Percentiles rank a stretch among this genome's conserved stretches.
phyloP scores from a whole-genome alignment of 1,139 yeast species.

The Suzukiozyma palmioleophila region DNA sequence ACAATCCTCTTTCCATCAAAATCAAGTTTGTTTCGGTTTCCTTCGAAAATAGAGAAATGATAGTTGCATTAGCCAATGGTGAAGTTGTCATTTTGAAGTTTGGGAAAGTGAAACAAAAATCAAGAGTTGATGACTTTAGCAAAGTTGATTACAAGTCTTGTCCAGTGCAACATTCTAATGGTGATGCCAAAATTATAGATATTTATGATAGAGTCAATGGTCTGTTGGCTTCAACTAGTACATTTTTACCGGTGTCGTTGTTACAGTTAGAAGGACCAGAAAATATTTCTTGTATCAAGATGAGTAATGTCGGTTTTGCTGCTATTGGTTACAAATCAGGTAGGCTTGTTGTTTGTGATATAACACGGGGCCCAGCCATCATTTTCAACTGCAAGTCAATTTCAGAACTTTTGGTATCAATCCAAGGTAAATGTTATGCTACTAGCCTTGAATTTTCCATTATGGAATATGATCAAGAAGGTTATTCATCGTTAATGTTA shows the following conservation, averaged over 20 bases:
- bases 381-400: slow-evolving; percentile 52
- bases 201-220: slow-evolving; percentile 31
- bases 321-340: slow-evolving; percentile 82
- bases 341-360: slow-evolving; percentile 66
- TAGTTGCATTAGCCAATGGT: slow-evolving; percentile 66
- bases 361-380: slow-evolving; percentile 77
- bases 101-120: slow-evolving; percentile 35
- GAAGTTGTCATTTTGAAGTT: slow-evolving; percentile 74
- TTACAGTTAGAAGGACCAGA: slow-evolving; percentile 35
- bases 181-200: slow-evolving; percentile 31
- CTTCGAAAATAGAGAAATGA: slow-evolving; percentile 69
- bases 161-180: slow-evolving; percentile 31
- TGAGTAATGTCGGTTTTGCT: slow-evolving; percentile 80
- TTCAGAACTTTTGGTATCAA: slow-evolving; percentile 34
- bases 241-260: slow-evolving; percentile 62
- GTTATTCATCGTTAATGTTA: slow-evolving; percentile 67
- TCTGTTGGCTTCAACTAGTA: slow-evolving; percentile 24
- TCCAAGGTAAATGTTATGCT: slow-evolving; percentile 33
- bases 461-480: slow-evolving; percentile 61
- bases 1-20: slow-evolving; percentile 30
- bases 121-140: slow-evolving; percentile 10
- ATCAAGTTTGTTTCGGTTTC: slow-evolving; percentile 68
- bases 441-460: slow-evolving; percentile 72
- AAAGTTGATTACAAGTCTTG: slow-evolving; percentile 26
- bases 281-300: slow-evolving; percentile 54